Conservation (phyloP, 2,329 filamentous ascomycete genomes). For the Hymenoscyphus occultus region DNA sequence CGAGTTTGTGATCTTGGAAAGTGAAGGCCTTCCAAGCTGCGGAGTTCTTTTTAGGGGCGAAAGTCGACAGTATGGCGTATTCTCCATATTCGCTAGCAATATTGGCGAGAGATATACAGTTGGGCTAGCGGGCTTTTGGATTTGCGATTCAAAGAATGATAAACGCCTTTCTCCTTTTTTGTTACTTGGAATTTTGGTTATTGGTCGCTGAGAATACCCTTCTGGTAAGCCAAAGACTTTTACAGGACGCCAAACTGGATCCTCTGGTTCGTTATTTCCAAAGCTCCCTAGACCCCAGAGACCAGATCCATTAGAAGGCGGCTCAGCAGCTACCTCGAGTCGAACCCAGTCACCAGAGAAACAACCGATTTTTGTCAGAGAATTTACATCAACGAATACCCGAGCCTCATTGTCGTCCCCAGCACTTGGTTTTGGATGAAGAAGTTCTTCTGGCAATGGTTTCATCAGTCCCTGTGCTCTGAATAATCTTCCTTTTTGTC, state of each 20-base stretch:
- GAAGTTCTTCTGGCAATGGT: slow-evolving; percentile 69
- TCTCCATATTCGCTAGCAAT: slow-evolving; percentile 79
- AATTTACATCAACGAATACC: slow-evolving; percentile 85
- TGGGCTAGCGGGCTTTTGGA: slow-evolving; percentile 56
- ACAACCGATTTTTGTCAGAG: slow-evolving; percentile 84
- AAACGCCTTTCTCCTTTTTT: slow-evolving; percentile 50
- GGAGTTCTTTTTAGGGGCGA: slow-evolving; percentile 59
- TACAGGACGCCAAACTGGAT: slow-evolving; percentile 72
- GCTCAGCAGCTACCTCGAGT: slow-evolving; percentile 73
- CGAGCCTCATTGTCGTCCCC: slow-evolving; percentile 86
- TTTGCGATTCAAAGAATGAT: slow-evolving; percentile 67
- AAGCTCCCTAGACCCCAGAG: slow-evolving; percentile 67
- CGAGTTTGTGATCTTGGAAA: slow-evolving; percentile 54
- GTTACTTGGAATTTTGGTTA: slow-evolving; percentile 58
- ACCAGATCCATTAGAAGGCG: slow-evolving; percentile 63
- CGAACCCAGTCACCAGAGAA: slow-evolving; percentile 98
- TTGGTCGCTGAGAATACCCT: slow-evolving; percentile 58
- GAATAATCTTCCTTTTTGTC: slow-evolving; percentile 75
- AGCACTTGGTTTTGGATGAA: slow-evolving; percentile 76
- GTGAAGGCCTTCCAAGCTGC: slow-evolving; percentile 50
- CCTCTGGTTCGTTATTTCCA: slow-evolving; percentile 59
- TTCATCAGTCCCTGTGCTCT: slow-evolving; percentile 74
- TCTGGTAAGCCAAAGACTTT: slow-evolving; percentile 89
- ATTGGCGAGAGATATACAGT: slow-evolving; percentile 79
- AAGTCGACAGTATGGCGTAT: slow-evolving; percentile 74